phyloP scores from a whole-genome alignment of 768 basidiomycete genomes.

The Pleurotus tuber-regium region DNA sequence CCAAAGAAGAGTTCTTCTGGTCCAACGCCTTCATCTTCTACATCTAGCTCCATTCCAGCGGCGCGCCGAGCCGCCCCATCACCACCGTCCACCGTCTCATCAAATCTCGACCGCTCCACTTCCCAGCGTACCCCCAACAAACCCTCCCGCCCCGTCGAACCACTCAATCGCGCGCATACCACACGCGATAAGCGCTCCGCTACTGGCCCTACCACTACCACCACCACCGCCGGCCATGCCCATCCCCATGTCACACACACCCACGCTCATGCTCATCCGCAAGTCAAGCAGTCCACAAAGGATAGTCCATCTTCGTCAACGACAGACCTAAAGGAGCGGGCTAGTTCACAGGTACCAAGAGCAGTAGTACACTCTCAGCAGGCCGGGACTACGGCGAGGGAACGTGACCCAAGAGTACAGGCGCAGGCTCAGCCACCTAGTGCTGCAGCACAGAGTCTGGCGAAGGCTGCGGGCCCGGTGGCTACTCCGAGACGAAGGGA shows the following conservation, averaged over 20 bases:
- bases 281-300: not conserved
- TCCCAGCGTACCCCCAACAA: slow-evolving; percentile 76
- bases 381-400: slow-evolving; percentile 23
- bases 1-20: slow-evolving; percentile 38
- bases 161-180: slow-evolving; percentile 65
- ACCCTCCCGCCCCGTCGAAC: slow-evolving; percentile 41
- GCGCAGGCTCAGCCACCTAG: slow-evolving; percentile 52
- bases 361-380: too few species aligned
- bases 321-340: slow-evolving; percentile 44
- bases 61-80: slow-evolving; percentile 77
- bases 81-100: slow-evolving; percentile 60
- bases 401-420: slow-evolving; percentile 36
- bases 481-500: slow-evolving; percentile 85
- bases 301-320: slow-evolving; percentile 48
- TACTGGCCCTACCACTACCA: slow-evolving; percentile 25
- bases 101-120: slow-evolving; percentile 81
- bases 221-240: slow-evolving; percentile 22
- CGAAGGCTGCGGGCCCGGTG: slow-evolving; percentile 56
- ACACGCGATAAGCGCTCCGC: slow-evolving; percentile 52
- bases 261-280: slow-evolving; percentile 6
- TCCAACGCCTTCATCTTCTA: slow-evolving; percentile 23
- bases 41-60: slow-evolving; percentile 40
- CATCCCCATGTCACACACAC: slow-evolving; percentile 4
- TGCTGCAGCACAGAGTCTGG: slow-evolving; percentile 61
- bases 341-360: slow-evolving; percentile 3